Conservation (phyloP, 148 eudicot species). For the Vaccinium macrocarpon region DNA sequence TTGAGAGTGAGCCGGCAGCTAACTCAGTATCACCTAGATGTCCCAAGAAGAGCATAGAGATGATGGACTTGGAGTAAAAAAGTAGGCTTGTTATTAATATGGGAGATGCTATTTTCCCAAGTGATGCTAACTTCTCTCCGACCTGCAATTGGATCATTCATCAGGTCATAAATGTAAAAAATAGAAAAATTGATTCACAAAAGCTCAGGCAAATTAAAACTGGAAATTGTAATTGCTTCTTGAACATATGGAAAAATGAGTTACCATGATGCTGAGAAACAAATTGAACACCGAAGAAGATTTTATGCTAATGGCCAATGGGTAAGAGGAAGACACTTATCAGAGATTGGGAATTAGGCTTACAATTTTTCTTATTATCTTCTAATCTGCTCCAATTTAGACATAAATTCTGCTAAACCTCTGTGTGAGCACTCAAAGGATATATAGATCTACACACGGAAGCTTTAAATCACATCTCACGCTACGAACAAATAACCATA, state of each 20-base stretch:
- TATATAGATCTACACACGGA: neutral
- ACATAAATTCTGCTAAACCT: neutral
- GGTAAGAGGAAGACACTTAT: neutral
- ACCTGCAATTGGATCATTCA: conserved; percentile 25
- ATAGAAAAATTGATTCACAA: neutral
- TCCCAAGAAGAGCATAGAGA: conserved; percentile 39
- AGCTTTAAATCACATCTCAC: neutral
- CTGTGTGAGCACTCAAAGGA: neutral
- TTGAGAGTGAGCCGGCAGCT: conserved; percentile 39
- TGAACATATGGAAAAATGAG: neutral
- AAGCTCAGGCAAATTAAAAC: conserved; percentile 7
- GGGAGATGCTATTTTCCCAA: conserved; percentile 24
- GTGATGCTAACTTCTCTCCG: conserved; percentile 20
- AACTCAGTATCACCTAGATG: conserved; percentile 32
- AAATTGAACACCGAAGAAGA: neutral
- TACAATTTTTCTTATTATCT: neutral
- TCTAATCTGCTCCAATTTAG: neutral
- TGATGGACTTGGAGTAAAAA: conserved; percentile 29
- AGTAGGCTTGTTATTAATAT: conserved; percentile 22
- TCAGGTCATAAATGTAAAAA: neutral
- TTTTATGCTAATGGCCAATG: neutral
- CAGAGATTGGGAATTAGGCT: neutral
- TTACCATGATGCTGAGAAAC: conserved; percentile 11
- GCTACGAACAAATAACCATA: neutral
- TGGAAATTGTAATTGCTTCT: conserved; percentile 7